phyloP scores from a whole-genome alignment of 805 yeast species.

The Priceomyces medius region DNA sequence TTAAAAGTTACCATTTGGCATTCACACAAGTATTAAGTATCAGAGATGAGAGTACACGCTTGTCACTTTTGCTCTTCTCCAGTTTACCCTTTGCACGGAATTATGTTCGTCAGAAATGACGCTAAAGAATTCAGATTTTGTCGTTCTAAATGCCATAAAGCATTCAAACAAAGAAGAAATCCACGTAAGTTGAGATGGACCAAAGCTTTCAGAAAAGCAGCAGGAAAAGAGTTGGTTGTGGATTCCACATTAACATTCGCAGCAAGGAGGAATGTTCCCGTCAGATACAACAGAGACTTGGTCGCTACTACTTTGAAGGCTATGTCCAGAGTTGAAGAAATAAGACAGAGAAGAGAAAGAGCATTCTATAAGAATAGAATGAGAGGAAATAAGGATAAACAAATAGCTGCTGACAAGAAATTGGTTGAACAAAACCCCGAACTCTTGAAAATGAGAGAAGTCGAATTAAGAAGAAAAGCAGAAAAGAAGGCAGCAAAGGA shows the following conservation, averaged over 20 bases:
- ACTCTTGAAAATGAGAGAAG: slow-evolving; percentile 87
- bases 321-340: slow-evolving; percentile 94
- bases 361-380: slow-evolving; percentile 99
- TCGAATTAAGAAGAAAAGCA: slow-evolving; percentile 74
- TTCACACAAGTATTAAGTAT: slow-evolving; percentile 5
- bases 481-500: slow-evolving; percentile 68
- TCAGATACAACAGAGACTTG: slow-evolving; percentile 93
- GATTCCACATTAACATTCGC: slow-evolving; percentile 96
- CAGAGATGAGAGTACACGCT: slow-evolving; percentile 73
- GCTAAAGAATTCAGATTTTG: slow-evolving; percentile 97
- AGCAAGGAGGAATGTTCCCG: slow-evolving; percentile 96
- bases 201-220: slow-evolving; percentile 97
- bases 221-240: slow-evolving; percentile 97
- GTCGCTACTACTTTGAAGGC: slow-evolving; percentile 93
- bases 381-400: slow-evolving; percentile 93
- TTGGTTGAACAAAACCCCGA: slow-evolving; percentile 88
- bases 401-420: slow-evolving; percentile 81
- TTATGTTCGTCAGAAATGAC: slow-evolving; percentile 96
- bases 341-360: slow-evolving; percentile 92
- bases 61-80: slow-evolving; percentile 99
- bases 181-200: slow-evolving; percentile 99
- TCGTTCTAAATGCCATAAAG: slow-evolving; percentile 96
- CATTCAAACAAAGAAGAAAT: slow-evolving; percentile 96
- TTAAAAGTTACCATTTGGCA: background rate
- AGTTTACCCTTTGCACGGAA: slow-evolving; percentile 80